Evolutionary conservation across 108 stramenopile genomes (phyloP), one percentile per base, ranked within the genome.

Genomic region (Cyclostephanos invisitatus): DNA sequence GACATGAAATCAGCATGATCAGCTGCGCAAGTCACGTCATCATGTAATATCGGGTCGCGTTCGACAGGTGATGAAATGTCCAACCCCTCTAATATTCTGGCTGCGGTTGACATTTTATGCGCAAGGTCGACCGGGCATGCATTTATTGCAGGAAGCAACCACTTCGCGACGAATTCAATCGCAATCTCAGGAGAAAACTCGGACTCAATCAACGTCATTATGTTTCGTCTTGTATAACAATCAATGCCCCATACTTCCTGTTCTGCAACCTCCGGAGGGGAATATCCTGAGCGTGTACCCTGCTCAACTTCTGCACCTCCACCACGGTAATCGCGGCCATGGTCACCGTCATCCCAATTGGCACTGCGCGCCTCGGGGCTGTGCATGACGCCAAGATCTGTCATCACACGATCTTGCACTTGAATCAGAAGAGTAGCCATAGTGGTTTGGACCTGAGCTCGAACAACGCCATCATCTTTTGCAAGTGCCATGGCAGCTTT

Each of bases 181-280:
- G 86, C 88, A 15, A 84, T 85, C 44, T 85, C 81, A 6, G 82
- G 25, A 55, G 83, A 74, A 77, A 91, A 88, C 46, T 84, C 86
- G 27, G 82, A 78, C 65, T 87, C 85, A 44, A 95, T 78, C 47
- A 88, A 82, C 22, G 82, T 78, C 28, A 85, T 72, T 42, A 94
- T 67, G 69, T 94, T 94, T 55, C 78, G 64, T 20, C 94, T 82
- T 14, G 94, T 95, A 50, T 89, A 95, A 67, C 91, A 92, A 65
- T 95, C 94, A 25, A 95, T 89, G 7, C 94, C 94, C 94, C 94
- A 95, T 12, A 95, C 94, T 61, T 87, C 82, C 60, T 95, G 91
- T 70, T 92, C 94, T 1, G 89, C 84, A 38, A 95, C 77, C 57
- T 95, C 89, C 15, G 91, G 83, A 2, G 54, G 47, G 7, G 74